Conservation (phyloP, 2,329 filamentous ascomycete genomes). For the Leptographium procerum region DNA sequence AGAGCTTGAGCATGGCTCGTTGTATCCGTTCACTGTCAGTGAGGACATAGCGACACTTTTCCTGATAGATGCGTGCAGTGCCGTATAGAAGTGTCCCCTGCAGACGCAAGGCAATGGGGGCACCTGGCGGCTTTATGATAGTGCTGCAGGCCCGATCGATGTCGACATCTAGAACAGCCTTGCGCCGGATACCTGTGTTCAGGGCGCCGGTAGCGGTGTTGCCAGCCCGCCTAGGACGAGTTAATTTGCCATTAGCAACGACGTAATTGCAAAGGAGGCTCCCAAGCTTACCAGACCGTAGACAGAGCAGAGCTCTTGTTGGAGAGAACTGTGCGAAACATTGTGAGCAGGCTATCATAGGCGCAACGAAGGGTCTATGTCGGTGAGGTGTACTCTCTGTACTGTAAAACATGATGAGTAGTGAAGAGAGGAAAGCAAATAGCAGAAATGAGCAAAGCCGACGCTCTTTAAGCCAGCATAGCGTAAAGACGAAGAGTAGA, state of each 20-base stretch:
- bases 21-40: constrained; percentile 61
- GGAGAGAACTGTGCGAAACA: constrained; percentile 51
- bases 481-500: neutral
- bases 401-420: constrained; percentile 46
- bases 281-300: constrained; percentile 70
- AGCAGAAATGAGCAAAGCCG: neutral
- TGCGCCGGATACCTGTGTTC: constrained; percentile 65
- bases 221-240: constrained; percentile 63
- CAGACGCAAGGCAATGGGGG: constrained; percentile 79
- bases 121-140: constrained; percentile 66
- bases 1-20: constrained; percentile 53
- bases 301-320: constrained; percentile 83
- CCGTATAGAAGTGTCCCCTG: constrained; percentile 84
- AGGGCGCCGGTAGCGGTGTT: constrained; percentile 67
- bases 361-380: neutral
- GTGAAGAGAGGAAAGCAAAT: neutral
- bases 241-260: neutral
- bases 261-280: neutral
- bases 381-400: constrained; percentile 61
- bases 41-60: constrained; percentile 81
- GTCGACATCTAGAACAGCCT: constrained; percentile 80
- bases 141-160: constrained; percentile 77
- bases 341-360: constrained; percentile 13
- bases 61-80: constrained; percentile 70
- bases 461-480: no score